These are phyloP conservation scores for Anthracocystis setariae DNA, from an alignment of 1,284 basidiomycete species.

Conservation along the genomic window DNA sequence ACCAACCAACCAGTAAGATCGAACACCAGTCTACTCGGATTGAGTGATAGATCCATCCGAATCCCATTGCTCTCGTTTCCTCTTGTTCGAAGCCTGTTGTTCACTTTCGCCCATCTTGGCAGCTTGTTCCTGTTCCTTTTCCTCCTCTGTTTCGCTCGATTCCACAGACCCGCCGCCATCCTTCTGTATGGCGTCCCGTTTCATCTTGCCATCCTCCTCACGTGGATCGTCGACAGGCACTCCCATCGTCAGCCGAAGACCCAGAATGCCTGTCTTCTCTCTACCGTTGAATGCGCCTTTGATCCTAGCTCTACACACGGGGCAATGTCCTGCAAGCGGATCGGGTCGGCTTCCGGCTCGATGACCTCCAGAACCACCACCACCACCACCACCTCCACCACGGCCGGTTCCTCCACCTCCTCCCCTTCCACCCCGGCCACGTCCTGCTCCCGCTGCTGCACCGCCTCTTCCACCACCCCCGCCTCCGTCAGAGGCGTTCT, in stretches of 20 bases:
- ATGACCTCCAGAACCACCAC: constrained; percentile 10
- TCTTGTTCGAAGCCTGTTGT: background rate
- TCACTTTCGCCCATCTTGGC: background rate
- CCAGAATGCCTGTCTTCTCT: constrained; percentile 40
- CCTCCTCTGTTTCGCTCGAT: constrained; percentile 15
- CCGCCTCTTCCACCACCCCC: constrained; percentile 4
- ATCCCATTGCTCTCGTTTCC: background rate
- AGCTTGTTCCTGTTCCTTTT: constrained; percentile 20
- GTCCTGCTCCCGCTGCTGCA: constrained; percentile 14
- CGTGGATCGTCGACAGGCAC: constrained; percentile 48
- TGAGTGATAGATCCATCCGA: background rate
- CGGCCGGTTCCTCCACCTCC: constrained; percentile 15
- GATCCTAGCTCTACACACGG: constrained; percentile 58
- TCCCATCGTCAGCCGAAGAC: constrained; percentile 53
- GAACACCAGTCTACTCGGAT: background rate
- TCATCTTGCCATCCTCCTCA: constrained; percentile 31
- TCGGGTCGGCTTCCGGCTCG: constrained; percentile 25
- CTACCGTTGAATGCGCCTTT: constrained; percentile 55
- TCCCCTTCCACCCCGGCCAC: background rate
- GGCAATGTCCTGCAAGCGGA: constrained; percentile 56
- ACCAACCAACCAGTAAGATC: too few species aligned
- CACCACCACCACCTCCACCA: constrained; percentile 11
- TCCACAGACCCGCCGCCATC: constrained; percentile 2
- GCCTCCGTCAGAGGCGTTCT: constrained; percentile 1
- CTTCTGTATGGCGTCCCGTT: background rate